Conservation (phyloP, 306 rosid genomes). For the Cicer bijugum region DNA sequence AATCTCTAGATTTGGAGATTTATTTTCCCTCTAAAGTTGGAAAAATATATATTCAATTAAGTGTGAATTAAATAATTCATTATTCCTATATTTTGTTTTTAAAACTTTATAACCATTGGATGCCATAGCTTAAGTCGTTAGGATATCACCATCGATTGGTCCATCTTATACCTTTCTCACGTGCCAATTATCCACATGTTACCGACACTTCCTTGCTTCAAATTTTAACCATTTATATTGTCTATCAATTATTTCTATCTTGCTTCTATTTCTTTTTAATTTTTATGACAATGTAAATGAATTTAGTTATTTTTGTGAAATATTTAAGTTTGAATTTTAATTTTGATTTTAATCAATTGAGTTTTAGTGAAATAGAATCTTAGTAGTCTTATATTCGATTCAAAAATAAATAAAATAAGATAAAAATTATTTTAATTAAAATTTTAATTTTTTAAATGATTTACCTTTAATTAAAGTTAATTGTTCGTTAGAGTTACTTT, state of each 20-base stretch:
- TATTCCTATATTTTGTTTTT: not conserved
- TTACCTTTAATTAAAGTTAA: too few relatives aligned
- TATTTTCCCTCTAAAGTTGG: not conserved
- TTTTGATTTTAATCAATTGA: too few relatives aligned
- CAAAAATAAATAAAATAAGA: too few relatives aligned
- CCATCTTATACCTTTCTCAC: slow-evolving; percentile 48
- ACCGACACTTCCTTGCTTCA: slow-evolving; percentile 54
- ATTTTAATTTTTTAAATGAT: too few relatives aligned
- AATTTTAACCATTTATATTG: not conserved
- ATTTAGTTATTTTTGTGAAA: too few relatives aligned
- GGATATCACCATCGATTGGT: slow-evolving; percentile 59
- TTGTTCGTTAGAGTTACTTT: too few relatives aligned
- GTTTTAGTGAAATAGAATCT: too few relatives aligned
- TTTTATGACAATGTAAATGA: too few relatives aligned
- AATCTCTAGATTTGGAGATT: not conserved
- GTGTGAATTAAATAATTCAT: not conserved
- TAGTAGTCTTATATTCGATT: too few relatives aligned
- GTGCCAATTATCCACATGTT: slow-evolving; percentile 41
- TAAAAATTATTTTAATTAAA: too few relatives aligned
- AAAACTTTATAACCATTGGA: slow-evolving; percentile 27
- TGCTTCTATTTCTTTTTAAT: too few relatives aligned
- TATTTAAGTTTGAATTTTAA: too few relatives aligned
- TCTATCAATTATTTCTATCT: not conserved
- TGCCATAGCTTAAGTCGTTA: slow-evolving; percentile 49
- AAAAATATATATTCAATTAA: not conserved